phyloP scores from a whole-genome alignment of 768 basidiomycete species.

The Chlorophyllum brunneum region DNA sequence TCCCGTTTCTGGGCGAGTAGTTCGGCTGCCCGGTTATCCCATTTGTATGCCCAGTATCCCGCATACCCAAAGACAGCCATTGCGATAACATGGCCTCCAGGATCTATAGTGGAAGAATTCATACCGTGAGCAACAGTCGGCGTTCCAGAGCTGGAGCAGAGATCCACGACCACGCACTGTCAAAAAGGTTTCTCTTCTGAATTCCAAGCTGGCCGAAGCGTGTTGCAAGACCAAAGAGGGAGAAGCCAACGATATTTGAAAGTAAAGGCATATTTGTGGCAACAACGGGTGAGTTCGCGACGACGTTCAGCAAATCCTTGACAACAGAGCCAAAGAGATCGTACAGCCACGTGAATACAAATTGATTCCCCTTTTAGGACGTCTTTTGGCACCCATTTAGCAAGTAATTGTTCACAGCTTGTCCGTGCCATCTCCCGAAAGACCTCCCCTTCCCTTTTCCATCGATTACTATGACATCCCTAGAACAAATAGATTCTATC shows the following conservation, averaged over 20 bases:
- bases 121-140: slow-evolving; percentile 2
- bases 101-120: slow-evolving; percentile 43
- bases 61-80: slow-evolving; percentile 67
- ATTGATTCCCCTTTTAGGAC: neutral
- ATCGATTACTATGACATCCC: slow-evolving; percentile 9
- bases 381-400: neutral
- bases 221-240: slow-evolving; percentile 76
- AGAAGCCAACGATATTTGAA: slow-evolving; percentile 72
- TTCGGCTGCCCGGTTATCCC: slow-evolving; percentile 59
- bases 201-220: slow-evolving; percentile 87
- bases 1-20: slow-evolving; percentile 61
- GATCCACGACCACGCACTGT: slow-evolving; percentile 53
- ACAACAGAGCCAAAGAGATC: slow-evolving; percentile 26
- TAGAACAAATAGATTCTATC: slow-evolving; percentile 10
- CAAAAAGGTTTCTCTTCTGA: slow-evolving; percentile 72
- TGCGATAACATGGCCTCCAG: slow-evolving; percentile 63
- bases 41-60: slow-evolving; percentile 72
- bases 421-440: neutral
- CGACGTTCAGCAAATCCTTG: slow-evolving; percentile 5
- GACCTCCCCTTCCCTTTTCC: slow-evolving; percentile 9
- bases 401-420: neutral
- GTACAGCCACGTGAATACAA: slow-evolving; percentile 35
- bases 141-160: neutral
- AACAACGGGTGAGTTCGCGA: slow-evolving; percentile 14
- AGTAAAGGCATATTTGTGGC: slow-evolving; percentile 55